These are phyloP conservation scores for Coniophora puteana DNA, from an alignment of 1,284 basidiomycete genomes.

Conservation along the genomic window DNA sequence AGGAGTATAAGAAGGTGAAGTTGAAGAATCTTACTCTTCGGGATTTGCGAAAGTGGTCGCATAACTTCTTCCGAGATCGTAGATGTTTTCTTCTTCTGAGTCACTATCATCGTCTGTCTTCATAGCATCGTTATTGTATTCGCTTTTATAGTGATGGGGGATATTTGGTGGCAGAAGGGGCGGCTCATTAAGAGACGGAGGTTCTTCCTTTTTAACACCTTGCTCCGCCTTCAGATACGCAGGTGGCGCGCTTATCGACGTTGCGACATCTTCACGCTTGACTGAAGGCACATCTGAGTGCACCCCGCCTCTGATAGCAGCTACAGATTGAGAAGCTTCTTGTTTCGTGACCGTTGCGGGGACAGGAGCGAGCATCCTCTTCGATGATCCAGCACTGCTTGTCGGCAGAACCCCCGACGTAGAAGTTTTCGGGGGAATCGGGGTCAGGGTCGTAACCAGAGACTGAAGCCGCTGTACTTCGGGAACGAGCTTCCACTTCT, in stretches of 20 bases:
- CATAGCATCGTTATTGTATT: no score
- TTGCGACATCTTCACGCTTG: neutral
- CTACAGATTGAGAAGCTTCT: neutral
- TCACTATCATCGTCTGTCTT: conserved; percentile 39
- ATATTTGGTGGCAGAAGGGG: conserved; percentile 11
- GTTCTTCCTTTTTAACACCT: neutral
- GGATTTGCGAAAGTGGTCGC: conserved; percentile 42
- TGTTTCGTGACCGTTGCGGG: neutral
- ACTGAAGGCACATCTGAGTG: neutral
- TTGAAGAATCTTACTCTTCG: conserved; percentile 34
- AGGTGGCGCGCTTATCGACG: neutral
- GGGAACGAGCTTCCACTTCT: no score
- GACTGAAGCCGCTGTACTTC: no score
- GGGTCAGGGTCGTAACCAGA: no score
- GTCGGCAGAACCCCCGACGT: neutral
- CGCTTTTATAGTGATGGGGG: no score
- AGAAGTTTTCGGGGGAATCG: neutral
- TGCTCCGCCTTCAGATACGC: neutral
- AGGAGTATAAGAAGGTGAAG: conserved; percentile 3
- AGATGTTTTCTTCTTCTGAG: no score
- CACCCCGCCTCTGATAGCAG: no score
- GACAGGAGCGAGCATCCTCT: neutral
- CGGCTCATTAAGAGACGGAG: neutral
- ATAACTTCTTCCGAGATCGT: conserved; percentile 40
- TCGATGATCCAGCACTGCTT: neutral